phyloP scores from a whole-genome alignment of 257 asterid genomes.

The Galeopsis tetrahit region DNA sequence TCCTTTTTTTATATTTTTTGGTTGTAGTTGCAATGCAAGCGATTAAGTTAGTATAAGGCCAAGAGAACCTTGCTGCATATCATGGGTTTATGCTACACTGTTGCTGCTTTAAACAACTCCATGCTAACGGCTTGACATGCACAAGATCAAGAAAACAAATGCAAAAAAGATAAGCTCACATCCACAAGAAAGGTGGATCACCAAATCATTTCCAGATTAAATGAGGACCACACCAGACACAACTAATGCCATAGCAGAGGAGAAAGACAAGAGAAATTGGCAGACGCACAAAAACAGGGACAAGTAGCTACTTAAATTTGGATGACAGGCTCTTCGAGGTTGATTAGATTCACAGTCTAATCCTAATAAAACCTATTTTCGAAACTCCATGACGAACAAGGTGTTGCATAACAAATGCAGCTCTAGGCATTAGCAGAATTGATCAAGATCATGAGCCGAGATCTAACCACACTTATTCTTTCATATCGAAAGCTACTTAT shows the following conservation, averaged over 20 bases:
- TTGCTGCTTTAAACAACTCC: conserved; percentile 19
- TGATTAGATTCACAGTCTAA: conserved; percentile 3
- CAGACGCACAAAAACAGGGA: not conserved
- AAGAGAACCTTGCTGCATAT: conserved; percentile 3
- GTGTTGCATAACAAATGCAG: conserved; percentile 14
- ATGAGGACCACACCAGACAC: not conserved
- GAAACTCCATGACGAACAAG: not conserved
- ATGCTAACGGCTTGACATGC: conserved; percentile 1
- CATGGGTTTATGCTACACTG: conserved; percentile 8
- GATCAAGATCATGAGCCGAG: conserved; percentile 23
- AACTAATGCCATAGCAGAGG: not conserved
- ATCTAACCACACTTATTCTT: conserved; percentile 9
- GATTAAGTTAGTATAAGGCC: not conserved
- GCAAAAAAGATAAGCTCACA: conserved; percentile 21
- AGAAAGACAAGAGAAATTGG: not conserved
- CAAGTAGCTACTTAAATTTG: conserved; percentile 10
- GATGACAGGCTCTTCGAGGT: not conserved
- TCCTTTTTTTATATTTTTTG: not conserved
- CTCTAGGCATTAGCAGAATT: conserved; percentile 7
- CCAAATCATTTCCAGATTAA: conserved; percentile 14
- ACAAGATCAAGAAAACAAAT: not conserved
- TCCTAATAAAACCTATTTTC: not conserved
- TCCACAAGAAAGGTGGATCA: conserved; percentile 13
- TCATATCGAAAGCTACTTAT: conserved; percentile 11
- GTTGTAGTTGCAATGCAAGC: not conserved